Base-by-base conservation (phyloP, 768 basidiomycete genomes). In the Russula olivacea region DNA sequence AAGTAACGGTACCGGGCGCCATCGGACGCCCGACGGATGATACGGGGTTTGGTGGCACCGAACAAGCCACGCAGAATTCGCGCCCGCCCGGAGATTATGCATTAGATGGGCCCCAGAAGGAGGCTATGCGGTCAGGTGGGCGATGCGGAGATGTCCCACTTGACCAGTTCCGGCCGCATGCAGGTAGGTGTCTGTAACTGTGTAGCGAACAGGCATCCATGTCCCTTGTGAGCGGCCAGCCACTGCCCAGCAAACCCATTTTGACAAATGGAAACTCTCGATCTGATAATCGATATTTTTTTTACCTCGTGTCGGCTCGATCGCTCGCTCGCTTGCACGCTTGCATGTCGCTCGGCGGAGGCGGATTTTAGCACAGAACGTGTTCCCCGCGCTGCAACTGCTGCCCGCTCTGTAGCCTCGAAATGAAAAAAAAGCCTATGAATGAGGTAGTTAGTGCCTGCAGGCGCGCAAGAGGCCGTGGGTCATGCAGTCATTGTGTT, bases 381-480 rank as follows among this genome's bases (percentile, higher is more conserved):
- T 64, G 63, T 64, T 64, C 54, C 59, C 59, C 59, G 63, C 25
- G 63, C 63, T 64, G 63, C 59, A 64, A 36, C 38, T 23, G 54
- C 53, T 25, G 57, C 38, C 63, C 63, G 63, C 59, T 55, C 54
- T 64, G 63, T 49, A 38, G 58, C 59, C 63, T 60, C 63, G 30
- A 47, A 47, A 64, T 64, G 63, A 59, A 47, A 47, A 45, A 45
- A 21, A 43, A n/a, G 19, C 10, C 58, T 50, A 48, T 64, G 63
- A 59, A 64, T 55, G 63, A 60, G 45, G 45, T 47, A 45, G 43
- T 21, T 45, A 45, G 58, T 64, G 58, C 63, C 63, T 60, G 63
- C 63, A 64, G 63, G 63, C 19, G 48, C 63, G 63, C 63, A 64
- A 64, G 63, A 64, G 59, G 63, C 63, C 63, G 63, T 60, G 47